Conservation (phyloP, 495 filamentous ascomycete species). For the Aspergillus bertholletiae region DNA sequence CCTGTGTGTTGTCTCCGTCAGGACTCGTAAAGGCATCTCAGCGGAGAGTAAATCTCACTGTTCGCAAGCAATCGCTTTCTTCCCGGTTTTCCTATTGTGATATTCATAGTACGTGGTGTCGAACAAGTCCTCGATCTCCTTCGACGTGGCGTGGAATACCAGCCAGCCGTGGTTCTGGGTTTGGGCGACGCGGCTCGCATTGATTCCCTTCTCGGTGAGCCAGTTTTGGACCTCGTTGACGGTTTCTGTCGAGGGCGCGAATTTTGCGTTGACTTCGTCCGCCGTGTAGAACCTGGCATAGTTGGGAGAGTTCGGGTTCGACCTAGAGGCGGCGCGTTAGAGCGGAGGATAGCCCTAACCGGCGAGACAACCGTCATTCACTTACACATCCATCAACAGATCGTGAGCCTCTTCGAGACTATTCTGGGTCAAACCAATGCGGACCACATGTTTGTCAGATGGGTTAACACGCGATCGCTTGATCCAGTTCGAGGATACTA, state of each 20-base stretch:
- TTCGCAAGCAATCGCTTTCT: constrained; percentile 48
- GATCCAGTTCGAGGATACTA: neutral
- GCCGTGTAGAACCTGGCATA: constrained; percentile 55
- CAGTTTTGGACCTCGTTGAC: constrained; percentile 40
- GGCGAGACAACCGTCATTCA: neutral
- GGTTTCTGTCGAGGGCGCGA: constrained; percentile 47
- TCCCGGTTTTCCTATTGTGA: constrained; percentile 39
- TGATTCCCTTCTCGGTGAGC: constrained; percentile 48
- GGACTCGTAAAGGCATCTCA: neutral
- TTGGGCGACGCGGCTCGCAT: constrained; percentile 39
- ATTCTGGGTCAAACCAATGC: constrained; percentile 52
- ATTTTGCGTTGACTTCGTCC: constrained; percentile 50
- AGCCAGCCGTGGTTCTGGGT: constrained; percentile 55
- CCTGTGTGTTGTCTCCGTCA: constrained; percentile 17
- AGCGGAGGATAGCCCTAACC: neutral
- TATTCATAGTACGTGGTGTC: constrained; percentile 58
- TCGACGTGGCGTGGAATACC: constrained; percentile 51
- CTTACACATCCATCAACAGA: constrained; percentile 51
- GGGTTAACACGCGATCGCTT: neutral
- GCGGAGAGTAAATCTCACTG: constrained; percentile 18
- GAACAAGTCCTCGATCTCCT: constrained; percentile 55
- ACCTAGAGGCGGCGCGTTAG: constrained; percentile 14
- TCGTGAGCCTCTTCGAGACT: constrained; percentile 52
- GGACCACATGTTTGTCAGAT: constrained; percentile 22
- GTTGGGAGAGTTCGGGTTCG: constrained; percentile 40